Base-by-base conservation (phyloP, 1,139 yeast species). In the Suhomyces bribrorum region DNA sequence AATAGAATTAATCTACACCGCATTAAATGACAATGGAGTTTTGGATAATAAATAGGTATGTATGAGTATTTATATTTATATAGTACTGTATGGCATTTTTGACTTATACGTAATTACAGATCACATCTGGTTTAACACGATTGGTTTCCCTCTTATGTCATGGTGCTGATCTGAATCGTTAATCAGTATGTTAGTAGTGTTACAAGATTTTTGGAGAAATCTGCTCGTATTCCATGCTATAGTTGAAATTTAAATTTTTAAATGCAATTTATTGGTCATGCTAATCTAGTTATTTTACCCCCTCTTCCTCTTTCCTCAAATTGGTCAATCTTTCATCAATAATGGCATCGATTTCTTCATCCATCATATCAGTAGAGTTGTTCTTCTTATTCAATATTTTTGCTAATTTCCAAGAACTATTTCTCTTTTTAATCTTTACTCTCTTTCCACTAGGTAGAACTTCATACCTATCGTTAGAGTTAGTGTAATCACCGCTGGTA, bases 401-500 rank as follows among this genome's bases (percentile, higher is more conserved):
- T 42, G 43, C 55, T 38, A 48, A 38, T 46, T 44, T 37, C 50
- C 49, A 46, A 12, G 54, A 59, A 38, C 65, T 43, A 55, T 43
- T 46, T 17, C 44, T 47, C 31, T 57, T 47, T 40, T 72, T 69
- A 32, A 72, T 63, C 49, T 70, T 76, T 31, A 77, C 74, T 36
- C 75, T 59, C 49, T 81, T 81, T 13, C 92, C 92, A 60, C 87
- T 82, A 1, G 92, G 92, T 37, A 84, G 62, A 23, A 79, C 62
- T 49, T 84, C 90, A 37, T 68, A 74, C 3, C 66, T 70, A 40
- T 67, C 75, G 50, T 59, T 45, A 7, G 32, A 26, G 6, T 28
- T 23, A 30, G 58, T 57, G 30, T 47, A 52, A 34, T 60, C 69
- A 12, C 53, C 54, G 6, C 50, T 51, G 17, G 49, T 55, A 3